These are phyloP conservation scores for Pythium oligandrum DNA, from an alignment of 352 stramenopile genomes.

Conservation along the genomic window DNA sequence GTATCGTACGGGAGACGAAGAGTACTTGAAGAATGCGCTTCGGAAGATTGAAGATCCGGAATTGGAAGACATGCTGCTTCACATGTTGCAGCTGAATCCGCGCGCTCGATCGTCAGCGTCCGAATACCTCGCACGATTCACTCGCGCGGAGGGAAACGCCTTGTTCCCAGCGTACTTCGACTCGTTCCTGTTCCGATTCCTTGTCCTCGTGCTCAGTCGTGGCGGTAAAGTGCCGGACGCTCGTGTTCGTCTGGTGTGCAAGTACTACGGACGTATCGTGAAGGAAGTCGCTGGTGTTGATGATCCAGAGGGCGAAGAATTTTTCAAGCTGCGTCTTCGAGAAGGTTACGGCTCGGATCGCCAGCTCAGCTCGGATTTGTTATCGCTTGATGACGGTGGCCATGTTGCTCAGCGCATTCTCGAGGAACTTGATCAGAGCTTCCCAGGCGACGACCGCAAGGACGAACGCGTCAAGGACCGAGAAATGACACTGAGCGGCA, in stretches of 20 bases:
- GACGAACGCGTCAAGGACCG: conserved; percentile 38
- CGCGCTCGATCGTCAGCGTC: conserved; percentile 75
- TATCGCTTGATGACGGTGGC: conserved; percentile 33
- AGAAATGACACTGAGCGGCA: conserved; percentile 72
- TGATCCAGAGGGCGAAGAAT: conserved; percentile 86
- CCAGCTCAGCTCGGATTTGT: conserved; percentile 33
- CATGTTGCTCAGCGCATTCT: conserved; percentile 75
- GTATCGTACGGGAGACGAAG: conserved; percentile 75
- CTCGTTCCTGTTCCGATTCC: conserved; percentile 87
- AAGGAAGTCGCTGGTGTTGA: conserved; percentile 88
- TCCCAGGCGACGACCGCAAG: conserved; percentile 8
- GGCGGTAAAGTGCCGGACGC: conserved; percentile 88
- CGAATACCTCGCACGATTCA: conserved; percentile 90
- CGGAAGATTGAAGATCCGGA: conserved; percentile 91
- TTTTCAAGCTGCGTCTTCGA: conserved; percentile 85
- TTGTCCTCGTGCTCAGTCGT: conserved; percentile 77
- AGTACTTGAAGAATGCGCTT: conserved; percentile 73
- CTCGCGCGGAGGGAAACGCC: conserved; percentile 24
- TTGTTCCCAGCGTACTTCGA: conserved; percentile 87
- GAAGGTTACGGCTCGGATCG: conserved; percentile 81
- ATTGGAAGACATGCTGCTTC: conserved; percentile 87
- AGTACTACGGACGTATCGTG: conserved; percentile 91
- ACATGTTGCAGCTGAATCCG: conserved; percentile 94
- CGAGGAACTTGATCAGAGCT: conserved; percentile 41
- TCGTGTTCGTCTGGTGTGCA: conserved; percentile 89